These are phyloP conservation scores for Macrophomina tecta DNA, from an alignment of 2,329 filamentous ascomycete genomes.

Conservation along the genomic window DNA sequence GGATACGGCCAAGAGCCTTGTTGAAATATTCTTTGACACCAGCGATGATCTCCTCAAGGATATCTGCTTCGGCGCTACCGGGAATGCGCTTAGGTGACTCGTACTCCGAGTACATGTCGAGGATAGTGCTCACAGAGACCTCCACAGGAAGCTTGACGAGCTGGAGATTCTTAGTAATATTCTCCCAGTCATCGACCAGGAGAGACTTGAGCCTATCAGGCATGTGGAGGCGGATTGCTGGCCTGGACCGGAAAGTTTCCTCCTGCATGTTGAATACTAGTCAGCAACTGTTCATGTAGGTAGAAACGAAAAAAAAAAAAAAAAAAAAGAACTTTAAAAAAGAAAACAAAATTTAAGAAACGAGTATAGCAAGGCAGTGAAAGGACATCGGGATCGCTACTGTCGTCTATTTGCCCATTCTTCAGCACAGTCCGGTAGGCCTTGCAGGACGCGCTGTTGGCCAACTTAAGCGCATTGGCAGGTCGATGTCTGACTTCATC, in stretches of 20 bases:
- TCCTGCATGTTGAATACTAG: conserved; percentile 64
- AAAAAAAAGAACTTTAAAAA: neutral
- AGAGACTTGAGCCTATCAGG: conserved; percentile 90
- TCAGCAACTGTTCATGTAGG: neutral
- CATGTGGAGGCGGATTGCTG: conserved; percentile 83
- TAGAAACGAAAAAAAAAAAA: neutral
- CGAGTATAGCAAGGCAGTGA: neutral
- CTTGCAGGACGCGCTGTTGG: neutral
- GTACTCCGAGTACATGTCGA: conserved; percentile 78
- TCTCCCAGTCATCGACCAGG: conserved; percentile 98
- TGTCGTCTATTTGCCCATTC: neutral
- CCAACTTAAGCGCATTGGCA: neutral
- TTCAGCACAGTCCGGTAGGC: conserved; percentile 1
- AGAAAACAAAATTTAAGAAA: neutral
- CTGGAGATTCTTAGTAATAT: conserved; percentile 92
- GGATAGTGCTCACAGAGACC: conserved; percentile 75
- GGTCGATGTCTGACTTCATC: neutral
- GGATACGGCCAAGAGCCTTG: conserved; percentile 81
- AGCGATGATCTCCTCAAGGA: conserved; percentile 85
- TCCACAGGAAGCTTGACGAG: conserved; percentile 83
- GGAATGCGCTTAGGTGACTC: conserved; percentile 70
- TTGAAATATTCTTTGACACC: conserved; percentile 95
- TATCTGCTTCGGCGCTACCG: conserved; percentile 76
- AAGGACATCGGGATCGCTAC: neutral
- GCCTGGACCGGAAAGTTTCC: conserved; percentile 81